These are phyloP conservation scores for Mariannaea elegans DNA, from an alignment of 2,329 filamentous ascomycete genomes.

Conservation along the genomic window DNA sequence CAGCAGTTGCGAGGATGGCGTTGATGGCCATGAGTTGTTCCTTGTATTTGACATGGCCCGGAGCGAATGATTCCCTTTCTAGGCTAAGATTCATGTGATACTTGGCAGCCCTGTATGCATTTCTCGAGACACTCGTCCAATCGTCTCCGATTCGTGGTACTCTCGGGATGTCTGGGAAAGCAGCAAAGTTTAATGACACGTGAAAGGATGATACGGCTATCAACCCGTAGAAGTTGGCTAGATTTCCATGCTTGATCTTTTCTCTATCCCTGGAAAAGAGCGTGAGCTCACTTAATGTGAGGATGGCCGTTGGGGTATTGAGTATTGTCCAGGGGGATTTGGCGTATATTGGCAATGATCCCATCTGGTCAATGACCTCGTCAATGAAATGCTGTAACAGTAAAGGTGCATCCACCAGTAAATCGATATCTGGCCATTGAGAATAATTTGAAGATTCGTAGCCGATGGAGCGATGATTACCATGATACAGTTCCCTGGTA, in stretches of 20 bases:
- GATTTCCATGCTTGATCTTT: slow-evolving; percentile 30
- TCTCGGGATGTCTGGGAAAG: slow-evolving; percentile 1
- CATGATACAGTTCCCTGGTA: no score
- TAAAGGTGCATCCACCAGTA: slow-evolving; percentile 26
- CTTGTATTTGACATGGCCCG: slow-evolving; percentile 33
- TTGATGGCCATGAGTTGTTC: slow-evolving; percentile 33
- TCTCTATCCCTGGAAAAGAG: slow-evolving; percentile 26
- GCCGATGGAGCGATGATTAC: no score
- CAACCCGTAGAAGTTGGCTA: slow-evolving; percentile 30
- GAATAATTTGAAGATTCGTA: no score
- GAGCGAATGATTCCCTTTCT: slow-evolving; percentile 29
- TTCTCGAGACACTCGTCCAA: slow-evolving; percentile 18
- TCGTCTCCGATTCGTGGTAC: slow-evolving; percentile 18
- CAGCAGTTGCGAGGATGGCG: slow-evolving; percentile 30
- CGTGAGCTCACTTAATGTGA: slow-evolving; percentile 34
- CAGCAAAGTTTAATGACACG: slow-evolving; percentile 27
- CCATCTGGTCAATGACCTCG: slow-evolving; percentile 35
- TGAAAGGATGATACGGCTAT: slow-evolving; percentile 32
- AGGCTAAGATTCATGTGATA: slow-evolving; percentile 33
- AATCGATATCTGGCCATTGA: slow-evolving; percentile 30
- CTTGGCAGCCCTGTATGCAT: slow-evolving; percentile 34
- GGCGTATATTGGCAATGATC: slow-evolving; percentile 33
- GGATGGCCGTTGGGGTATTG: slow-evolving; percentile 28
- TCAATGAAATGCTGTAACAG: slow-evolving; percentile 33
- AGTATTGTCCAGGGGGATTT: slow-evolving; percentile 34